Conservation (phyloP, 805 yeast species). For the Brettanomyces naardenensis region DNA sequence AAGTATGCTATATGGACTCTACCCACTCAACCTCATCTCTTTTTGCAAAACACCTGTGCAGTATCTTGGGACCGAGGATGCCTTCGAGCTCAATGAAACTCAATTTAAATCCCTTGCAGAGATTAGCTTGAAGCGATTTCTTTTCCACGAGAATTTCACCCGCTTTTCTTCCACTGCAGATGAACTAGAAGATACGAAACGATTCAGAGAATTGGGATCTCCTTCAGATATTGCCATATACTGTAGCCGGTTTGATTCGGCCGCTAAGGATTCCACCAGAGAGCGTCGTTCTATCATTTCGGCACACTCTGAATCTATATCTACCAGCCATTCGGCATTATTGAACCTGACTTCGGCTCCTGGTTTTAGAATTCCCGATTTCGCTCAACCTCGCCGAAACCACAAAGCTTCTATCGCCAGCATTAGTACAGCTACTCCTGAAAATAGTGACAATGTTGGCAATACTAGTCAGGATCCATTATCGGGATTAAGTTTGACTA, state of each 20-base stretch:
- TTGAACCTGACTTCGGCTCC: not conserved
- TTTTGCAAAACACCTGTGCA: conserved; percentile 35
- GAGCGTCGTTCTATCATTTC: too few species aligned
- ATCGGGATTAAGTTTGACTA: not conserved
- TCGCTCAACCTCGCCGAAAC: not conserved
- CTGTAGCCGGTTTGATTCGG: conserved; percentile 20
- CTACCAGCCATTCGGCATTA: not conserved
- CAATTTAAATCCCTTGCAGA: conserved; percentile 24
- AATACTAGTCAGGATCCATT: too few species aligned
- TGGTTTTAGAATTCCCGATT: not conserved
- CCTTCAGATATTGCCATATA: conserved; percentile 28
- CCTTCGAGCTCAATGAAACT: not conserved
- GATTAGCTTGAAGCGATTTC: conserved; percentile 26
- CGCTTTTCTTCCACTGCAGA: conserved; percentile 27
- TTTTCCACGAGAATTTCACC: conserved; percentile 42
- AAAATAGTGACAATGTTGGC: not conserved
- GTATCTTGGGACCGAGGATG: conserved; percentile 21
- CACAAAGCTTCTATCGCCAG: not conserved
- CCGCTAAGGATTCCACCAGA: too few species aligned
- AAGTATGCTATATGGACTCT: conserved; percentile 49
- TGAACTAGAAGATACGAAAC: conserved; percentile 20
- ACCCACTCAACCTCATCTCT: conserved; percentile 39
- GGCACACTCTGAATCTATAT: too few species aligned
- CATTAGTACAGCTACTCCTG: not conserved
- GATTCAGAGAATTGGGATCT: conserved; percentile 26